Percentiles rank a stretch among this genome's conserved stretches.
phyloP scores from a whole-genome alignment of 306 rosid genomes.

The Heteromeles arbutifolia region DNA sequence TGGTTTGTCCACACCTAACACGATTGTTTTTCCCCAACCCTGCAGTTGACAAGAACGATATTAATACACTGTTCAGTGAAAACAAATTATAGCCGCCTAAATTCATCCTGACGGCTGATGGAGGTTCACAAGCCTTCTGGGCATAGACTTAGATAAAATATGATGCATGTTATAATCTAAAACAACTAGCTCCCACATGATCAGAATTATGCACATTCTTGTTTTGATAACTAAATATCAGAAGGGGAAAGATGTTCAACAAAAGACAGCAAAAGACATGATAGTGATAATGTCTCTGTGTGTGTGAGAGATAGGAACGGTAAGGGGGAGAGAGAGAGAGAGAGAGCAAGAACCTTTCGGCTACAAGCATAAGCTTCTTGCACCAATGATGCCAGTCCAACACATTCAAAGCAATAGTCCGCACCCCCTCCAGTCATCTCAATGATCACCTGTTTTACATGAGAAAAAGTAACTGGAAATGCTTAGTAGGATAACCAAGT shows the following conservation, averaged over 20 bases:
- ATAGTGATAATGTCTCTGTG: not conserved
- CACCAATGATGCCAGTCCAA: slow-evolving; percentile 64
- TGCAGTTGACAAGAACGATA: slow-evolving; percentile 3
- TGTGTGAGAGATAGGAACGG: not conserved
- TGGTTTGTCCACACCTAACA: slow-evolving; percentile 69
- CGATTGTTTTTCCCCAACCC: slow-evolving; percentile 95
- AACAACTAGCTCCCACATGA: not conserved
- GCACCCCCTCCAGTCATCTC: slow-evolving; percentile 74
- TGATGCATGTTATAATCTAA: not conserved
- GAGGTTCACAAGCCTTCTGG: not conserved
- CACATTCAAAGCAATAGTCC: slow-evolving; percentile 85
- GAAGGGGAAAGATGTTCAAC: not conserved
- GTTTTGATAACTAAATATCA: not conserved
- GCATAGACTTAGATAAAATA: not conserved
- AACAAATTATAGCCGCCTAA: not conserved
- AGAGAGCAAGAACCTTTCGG: slow-evolving; percentile 46
- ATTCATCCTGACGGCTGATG: not conserved
- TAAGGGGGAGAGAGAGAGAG: not conserved
- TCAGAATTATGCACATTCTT: not conserved
- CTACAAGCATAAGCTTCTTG: slow-evolving; percentile 75
- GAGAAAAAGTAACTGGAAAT: not conserved
- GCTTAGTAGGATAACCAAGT: not conserved
- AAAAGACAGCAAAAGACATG: not conserved
- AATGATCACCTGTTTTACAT: slow-evolving; percentile 36
- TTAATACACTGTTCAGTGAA: not conserved